Conservation (phyloP, 1,139 yeast genomes). For the Yamadazyma membranifaciens region DNA sequence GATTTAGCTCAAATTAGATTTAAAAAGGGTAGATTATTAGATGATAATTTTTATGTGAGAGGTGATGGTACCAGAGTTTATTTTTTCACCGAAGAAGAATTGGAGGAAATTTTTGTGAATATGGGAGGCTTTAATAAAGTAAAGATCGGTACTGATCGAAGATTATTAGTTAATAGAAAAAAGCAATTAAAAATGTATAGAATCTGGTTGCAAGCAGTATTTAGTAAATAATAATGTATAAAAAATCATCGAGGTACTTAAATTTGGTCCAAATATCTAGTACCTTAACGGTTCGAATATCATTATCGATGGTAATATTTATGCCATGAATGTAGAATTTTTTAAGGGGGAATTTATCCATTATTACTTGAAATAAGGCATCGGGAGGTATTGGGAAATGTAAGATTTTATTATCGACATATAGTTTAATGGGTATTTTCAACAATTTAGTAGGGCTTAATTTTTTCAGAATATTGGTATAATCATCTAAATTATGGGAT, state of each 20-base stretch:
- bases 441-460: conserved; percentile 39
- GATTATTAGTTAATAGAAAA: conserved; percentile 88
- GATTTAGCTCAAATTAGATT: conserved; percentile 95
- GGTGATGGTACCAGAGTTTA: conserved; percentile 99
- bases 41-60: conserved; percentile 91
- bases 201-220: conserved; percentile 94
- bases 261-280: conserved; percentile 53
- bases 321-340: conserved; percentile 61
- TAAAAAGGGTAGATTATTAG: conserved; percentile 81
- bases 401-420: conserved; percentile 35
- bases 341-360: conserved; percentile 3
- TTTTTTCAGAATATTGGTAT: conserved; percentile 21
- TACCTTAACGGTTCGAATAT: conserved; percentile 33
- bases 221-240: conserved; percentile 53
- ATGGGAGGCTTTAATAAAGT: conserved; percentile 60
- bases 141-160: conserved; percentile 84
- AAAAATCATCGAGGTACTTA: conserved; percentile 70
- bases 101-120: conserved; percentile 67
- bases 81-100: conserved; percentile 92
- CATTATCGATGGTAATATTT: conserved; percentile 20
- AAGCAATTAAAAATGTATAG: conserved; percentile 93
- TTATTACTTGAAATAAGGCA: conserved; percentile 38
- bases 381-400: conserved; percentile 38
- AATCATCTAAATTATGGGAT: conserved; percentile 28
- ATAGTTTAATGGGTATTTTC: conserved; percentile 58